Evolutionary conservation across 352 stramenopile genomes (phyloP).

Genomic region (Pilasporangium apinafurcum): DNA sequence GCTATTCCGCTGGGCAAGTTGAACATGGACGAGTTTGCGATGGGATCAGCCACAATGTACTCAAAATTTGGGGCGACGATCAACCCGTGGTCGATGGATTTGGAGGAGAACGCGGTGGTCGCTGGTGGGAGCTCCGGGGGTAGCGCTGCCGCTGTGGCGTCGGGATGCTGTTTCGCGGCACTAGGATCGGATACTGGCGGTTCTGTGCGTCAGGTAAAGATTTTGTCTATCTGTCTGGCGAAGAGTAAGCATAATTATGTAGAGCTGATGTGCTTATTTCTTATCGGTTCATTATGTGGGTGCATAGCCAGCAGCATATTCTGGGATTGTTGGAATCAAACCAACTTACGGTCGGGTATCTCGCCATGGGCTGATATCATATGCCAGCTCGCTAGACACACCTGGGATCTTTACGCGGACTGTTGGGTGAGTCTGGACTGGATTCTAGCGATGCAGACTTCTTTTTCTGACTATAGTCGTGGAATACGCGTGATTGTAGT

Average conservation of each 20-base stretch:
- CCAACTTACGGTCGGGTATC: conserved; percentile 97
- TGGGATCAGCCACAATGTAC: conserved; percentile 95
- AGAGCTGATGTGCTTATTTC: not conserved
- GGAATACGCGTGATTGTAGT: conserved; percentile 14
- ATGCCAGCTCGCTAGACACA: conserved; percentile 95
- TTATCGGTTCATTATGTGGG: not conserved
- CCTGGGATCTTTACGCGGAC: conserved; percentile 90
- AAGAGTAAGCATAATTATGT: too few species aligned
- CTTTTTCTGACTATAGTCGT: too few species aligned
- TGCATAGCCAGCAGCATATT: conserved; percentile 91
- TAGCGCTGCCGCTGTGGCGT: conserved; percentile 90
- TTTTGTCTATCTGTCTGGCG: too few species aligned
- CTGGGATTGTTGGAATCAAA: conserved; percentile 95
- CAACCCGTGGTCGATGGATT: conserved; percentile 81
- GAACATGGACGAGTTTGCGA: conserved; percentile 99
- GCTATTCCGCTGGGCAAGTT: conserved; percentile 94
- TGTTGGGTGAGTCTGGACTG: conserved; percentile 47
- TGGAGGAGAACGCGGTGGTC: conserved; percentile 50
- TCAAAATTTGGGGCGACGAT: conserved; percentile 80
- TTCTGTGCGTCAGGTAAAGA: conserved; percentile 92
- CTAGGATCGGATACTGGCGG: conserved; percentile 97
- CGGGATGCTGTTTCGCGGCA: conserved; percentile 88
- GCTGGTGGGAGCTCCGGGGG: conserved; percentile 93
- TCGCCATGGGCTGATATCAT: conserved; percentile 94
- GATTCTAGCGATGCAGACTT: not conserved